Evolutionary conservation across 2,329 filamentous ascomycete genomes (phyloP), one percentile per base, ranked within the genome.

Genomic region (Calonectria henricotiae): DNA sequence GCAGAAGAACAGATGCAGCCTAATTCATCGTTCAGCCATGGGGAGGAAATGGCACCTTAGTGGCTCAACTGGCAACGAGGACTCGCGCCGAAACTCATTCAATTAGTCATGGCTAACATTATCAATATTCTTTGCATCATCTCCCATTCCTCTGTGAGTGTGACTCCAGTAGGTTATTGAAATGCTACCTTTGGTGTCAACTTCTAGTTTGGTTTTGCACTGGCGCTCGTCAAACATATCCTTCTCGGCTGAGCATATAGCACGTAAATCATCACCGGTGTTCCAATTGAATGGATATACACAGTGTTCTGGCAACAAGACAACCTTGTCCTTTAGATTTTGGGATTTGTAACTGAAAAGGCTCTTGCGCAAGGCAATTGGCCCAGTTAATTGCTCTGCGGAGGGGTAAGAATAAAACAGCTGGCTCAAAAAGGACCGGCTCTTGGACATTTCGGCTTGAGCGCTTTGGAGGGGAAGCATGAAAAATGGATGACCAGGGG

Each of bases 401-500:
- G 61, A 44, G 15, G 73, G 71, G 17, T 41, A 43, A 5, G 25
- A 7, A 23, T 63, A 62, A 41, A 43, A 68, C 1, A 68, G 51
- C 15, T 35, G n/a, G 17, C 54, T 23, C 1, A 72, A 23, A 41
- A 44, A 30, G 17, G 17, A 27, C 25, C 35, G 55, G 46, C 67
- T 68, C 47, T 62, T 61, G 9, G 72, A 25, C 4, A 76, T 58
- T 25, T 72, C 61, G 8, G 27, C 47, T n/a, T 39, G 17, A 1
- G 68, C 71, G 13, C 15, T 70, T 39, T 80, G 49, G 17, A 79
- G 43, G 0, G 80, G 76, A 8, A 76, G 62, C 8, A 82, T 74
- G 69, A 80, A 81, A 68, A 82, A 80, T 1, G 80, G 78, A 60
- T 82, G 80, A 20, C 79, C 77, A 0, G 80, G 81, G 1, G 79